These are phyloP conservation scores for Leccinum obscurum DNA, from an alignment of 768 basidiomycete species.

Conservation along the genomic window DNA sequence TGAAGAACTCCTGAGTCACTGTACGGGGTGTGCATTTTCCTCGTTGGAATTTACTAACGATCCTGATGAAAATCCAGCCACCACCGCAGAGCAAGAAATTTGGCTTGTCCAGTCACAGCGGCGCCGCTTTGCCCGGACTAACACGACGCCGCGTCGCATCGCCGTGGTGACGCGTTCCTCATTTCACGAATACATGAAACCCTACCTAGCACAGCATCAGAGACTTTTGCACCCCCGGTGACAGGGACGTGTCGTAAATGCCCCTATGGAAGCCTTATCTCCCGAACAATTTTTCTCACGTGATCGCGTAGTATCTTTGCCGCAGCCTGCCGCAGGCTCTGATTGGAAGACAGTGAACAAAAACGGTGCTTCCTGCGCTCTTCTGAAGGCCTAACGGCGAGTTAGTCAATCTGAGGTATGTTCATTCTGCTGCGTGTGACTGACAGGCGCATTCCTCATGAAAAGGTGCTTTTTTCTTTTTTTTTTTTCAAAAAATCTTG, in stretches of 20 bases:
- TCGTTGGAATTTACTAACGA: slow-evolving; percentile 2
- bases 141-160: neutral
- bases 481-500: neutral
- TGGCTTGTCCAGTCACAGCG: neutral
- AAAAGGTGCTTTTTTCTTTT: slow-evolving; percentile 6
- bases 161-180: slow-evolving; percentile 5
- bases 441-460: slow-evolving; percentile 13
- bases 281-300: neutral
- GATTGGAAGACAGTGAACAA: slow-evolving; percentile 6
- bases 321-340: neutral
- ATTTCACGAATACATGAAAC: slow-evolving; percentile 13
- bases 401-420: neutral
- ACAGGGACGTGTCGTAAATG: slow-evolving; percentile 20
- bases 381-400: neutral
- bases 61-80: slow-evolving; percentile 4
- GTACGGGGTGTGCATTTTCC: slow-evolving; percentile 11
- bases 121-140: neutral
- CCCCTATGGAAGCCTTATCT: slow-evolving; percentile 4
- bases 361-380: neutral
- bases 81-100: neutral
- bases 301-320: neutral
- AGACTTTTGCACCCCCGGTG: slow-evolving; percentile 21
- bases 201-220: slow-evolving; percentile 24
- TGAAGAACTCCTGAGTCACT: neutral
- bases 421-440: neutral